A percentile compares a stretch with the other conserved stretches of the same genome.
phyloP scores from a whole-genome alignment of 2,329 filamentous ascomycete genomes.

The Arthroderma sp. region DNA sequence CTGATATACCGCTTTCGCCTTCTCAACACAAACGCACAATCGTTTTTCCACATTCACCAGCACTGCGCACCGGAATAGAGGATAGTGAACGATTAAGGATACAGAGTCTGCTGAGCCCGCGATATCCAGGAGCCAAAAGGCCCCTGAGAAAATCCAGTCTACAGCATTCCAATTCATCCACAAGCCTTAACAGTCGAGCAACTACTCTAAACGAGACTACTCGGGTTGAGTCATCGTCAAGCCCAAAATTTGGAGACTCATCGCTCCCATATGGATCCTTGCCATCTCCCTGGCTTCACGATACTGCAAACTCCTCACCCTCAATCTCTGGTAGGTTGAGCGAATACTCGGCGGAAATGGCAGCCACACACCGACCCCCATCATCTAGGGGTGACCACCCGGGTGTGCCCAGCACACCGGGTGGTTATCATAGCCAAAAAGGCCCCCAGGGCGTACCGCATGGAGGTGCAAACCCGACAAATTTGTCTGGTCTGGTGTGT shows the following conservation, averaged over 20 bases:
- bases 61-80: too few relatives aligned
- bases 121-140: too few relatives aligned
- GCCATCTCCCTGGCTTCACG: neutral
- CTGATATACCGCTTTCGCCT: too few relatives aligned
- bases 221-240: neutral
- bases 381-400: constrained; percentile 2
- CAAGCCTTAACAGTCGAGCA: too few relatives aligned
- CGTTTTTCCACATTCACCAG: too few relatives aligned
- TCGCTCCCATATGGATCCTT: constrained; percentile 2
- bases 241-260: neutral
- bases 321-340: neutral
- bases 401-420: neutral
- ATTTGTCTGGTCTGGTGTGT: constrained; percentile 53
- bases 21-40: too few relatives aligned
- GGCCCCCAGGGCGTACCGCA: neutral
- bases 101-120: too few relatives aligned
- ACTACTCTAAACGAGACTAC: too few relatives aligned
- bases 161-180: too few relatives aligned
- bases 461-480: constrained; percentile 30
- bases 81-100: too few relatives aligned
- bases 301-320: constrained; percentile 1
- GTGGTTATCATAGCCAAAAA: constrained; percentile 1
- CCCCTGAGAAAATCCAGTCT: too few relatives aligned
- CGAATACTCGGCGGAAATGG: neutral
- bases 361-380: constrained; percentile 1